phyloP scores from a whole-genome alignment of 192 early-diverging fungal species.

The Pilaira anomala region DNA sequence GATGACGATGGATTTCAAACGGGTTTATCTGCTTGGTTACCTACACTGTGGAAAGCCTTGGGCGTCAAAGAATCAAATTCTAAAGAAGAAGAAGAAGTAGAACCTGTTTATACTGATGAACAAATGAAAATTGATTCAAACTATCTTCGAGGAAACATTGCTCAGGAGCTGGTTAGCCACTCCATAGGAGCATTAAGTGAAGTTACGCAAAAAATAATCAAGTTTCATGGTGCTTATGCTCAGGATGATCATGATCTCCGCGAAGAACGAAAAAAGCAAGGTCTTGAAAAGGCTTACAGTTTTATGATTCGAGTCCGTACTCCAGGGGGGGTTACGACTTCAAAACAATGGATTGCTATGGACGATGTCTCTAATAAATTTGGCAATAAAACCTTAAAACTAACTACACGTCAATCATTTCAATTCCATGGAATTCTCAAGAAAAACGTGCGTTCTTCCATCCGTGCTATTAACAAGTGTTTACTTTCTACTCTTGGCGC shows the following conservation, averaged over 20 bases:
- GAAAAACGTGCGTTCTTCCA: slow-evolving; percentile 80
- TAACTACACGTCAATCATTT: slow-evolving; percentile 95
- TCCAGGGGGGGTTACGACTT: slow-evolving; percentile 84
- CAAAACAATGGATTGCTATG: slow-evolving; percentile 89
- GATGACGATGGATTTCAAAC: slow-evolving; percentile 91
- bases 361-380: slow-evolving; percentile 78
- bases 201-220: slow-evolving; percentile 83
- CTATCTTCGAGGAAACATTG: slow-evolving; percentile 89
- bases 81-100: slow-evolving; percentile 46
- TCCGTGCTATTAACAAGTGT: slow-evolving; percentile 86
- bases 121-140: slow-evolving; percentile 89
- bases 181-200: slow-evolving; percentile 82
- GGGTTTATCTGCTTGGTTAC: slow-evolving; percentile 71
- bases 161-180: slow-evolving; percentile 72
- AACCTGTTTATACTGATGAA: slow-evolving; percentile 74
- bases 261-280: slow-evolving; percentile 74
- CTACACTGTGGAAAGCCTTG: slow-evolving; percentile 77
- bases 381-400: slow-evolving; percentile 86
- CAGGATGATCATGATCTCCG: slow-evolving; percentile 96
- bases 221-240: slow-evolving; percentile 96
- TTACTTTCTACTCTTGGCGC: slow-evolving; percentile 91
- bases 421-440: slow-evolving; percentile 96
- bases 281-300: slow-evolving; percentile 87
- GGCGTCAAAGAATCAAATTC: slow-evolving; percentile 62
- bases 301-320: slow-evolving; percentile 96